Conservation (phyloP, 2,329 filamentous ascomycete species). For the Geosmithia flava region DNA sequence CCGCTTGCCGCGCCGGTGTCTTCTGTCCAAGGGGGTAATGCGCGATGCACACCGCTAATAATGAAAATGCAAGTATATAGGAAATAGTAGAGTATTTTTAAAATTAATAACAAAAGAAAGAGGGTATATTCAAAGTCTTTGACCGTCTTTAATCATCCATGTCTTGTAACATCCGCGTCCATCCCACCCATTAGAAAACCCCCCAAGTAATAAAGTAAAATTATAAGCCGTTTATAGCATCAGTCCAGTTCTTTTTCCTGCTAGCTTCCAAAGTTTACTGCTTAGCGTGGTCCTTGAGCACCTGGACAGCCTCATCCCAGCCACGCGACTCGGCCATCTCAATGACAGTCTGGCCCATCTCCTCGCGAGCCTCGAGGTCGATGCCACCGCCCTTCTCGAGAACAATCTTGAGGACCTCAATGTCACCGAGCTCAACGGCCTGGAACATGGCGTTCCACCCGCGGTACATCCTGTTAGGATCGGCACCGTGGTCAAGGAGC, state of each 20-base stretch:
- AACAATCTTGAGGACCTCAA: conserved; percentile 37
- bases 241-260: not conserved
- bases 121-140: not conserved
- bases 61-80: too few relatives aligned
- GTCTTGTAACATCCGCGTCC: not conserved
- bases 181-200: not conserved
- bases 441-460: conserved; percentile 56
- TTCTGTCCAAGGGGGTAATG: too few relatives aligned
- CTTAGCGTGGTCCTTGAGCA: conserved; percentile 17
- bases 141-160: not conserved
- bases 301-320: conserved; percentile 42
- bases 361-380: conserved; percentile 39
- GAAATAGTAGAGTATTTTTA: not conserved
- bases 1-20: too few relatives aligned
- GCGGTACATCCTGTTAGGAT: conserved; percentile 56
- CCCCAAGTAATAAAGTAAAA: too few relatives aligned
- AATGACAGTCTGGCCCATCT: conserved; percentile 37
- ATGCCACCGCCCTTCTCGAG: conserved; percentile 30
- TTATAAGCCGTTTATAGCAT: too few relatives aligned
- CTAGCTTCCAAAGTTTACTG: not conserved
- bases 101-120: not conserved
- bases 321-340: conserved; percentile 46
- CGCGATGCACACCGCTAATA: too few relatives aligned
- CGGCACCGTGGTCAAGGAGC: conserved; percentile 49
- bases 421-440: conserved; percentile 51